Evolutionary conservation across 164 flowering plant species (phyloP).

Genomic region (Piper longum): DNA sequence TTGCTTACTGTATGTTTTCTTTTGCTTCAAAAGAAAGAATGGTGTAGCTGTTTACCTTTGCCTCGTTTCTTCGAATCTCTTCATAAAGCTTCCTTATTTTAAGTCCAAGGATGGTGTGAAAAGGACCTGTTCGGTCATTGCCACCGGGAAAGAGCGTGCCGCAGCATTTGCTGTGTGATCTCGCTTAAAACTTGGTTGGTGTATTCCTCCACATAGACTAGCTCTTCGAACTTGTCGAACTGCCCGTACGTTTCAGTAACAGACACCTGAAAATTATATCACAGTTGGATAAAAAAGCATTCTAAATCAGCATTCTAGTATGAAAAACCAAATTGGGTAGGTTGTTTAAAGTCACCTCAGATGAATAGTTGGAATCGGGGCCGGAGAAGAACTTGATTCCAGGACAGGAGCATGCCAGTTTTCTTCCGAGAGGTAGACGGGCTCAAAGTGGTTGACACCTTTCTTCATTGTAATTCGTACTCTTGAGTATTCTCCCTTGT

Average conservation of each 20-base stretch:
- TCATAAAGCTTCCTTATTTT: constrained; percentile 83
- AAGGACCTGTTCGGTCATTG: constrained; percentile 90
- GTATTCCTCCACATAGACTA: constrained; percentile 86
- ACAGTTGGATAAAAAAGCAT: background rate
- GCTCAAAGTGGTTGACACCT: constrained; percentile 63
- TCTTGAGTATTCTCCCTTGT: constrained; percentile 73
- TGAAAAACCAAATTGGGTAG: background rate
- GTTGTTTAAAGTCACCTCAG: constrained; percentile 45
- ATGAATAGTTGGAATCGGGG: constrained; percentile 62
- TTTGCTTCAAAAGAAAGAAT: background rate
- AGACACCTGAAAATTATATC: constrained; percentile 40
- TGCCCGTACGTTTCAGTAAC: constrained; percentile 96
- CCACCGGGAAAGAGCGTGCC: constrained; percentile 87
- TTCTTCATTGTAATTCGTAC: constrained; percentile 85
- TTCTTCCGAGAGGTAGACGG: constrained; percentile 85
- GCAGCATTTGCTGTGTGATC: constrained; percentile 90
- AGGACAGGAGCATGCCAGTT: constrained; percentile 95
- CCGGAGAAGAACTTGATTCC: constrained; percentile 85
- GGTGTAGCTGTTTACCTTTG: background rate
- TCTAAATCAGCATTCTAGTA: too few species aligned
- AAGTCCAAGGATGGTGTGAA: constrained; percentile 81
- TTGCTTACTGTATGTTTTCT: background rate
- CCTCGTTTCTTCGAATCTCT: constrained; percentile 25
- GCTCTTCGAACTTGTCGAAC: constrained; percentile 91
- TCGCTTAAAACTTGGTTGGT: constrained; percentile 87